These are phyloP conservation scores for Hyphopichia buzzinii DNA, from an alignment of 1,139 yeast species.

Conservation along the genomic window DNA sequence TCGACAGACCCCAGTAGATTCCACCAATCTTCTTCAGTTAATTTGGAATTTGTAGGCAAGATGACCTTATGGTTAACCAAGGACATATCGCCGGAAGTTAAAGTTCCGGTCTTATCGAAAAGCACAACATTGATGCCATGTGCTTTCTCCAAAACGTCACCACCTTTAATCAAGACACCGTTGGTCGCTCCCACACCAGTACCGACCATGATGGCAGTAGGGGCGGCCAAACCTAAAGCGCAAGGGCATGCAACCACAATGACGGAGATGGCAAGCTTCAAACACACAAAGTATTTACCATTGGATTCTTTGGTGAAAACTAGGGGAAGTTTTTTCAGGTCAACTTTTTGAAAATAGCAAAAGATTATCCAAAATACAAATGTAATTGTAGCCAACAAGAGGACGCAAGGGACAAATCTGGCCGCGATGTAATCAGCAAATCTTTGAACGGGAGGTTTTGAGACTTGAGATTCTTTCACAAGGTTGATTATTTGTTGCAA, in stretches of 20 bases:
- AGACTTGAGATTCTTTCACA: constrained; percentile 86
- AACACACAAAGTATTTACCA: constrained; percentile 66
- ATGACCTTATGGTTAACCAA: constrained; percentile 32
- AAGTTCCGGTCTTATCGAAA: constrained; percentile 95
- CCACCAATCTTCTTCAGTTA: constrained; percentile 46
- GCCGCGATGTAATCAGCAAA: constrained; percentile 86
- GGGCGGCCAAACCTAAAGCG: constrained; percentile 95
- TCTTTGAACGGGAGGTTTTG: constrained; percentile 87
- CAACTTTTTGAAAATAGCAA: constrained; percentile 30
- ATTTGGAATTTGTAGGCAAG: constrained; percentile 6
- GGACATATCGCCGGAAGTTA: constrained; percentile 81
- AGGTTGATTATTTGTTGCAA: constrained; percentile 81
- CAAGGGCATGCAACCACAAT: constrained; percentile 98
- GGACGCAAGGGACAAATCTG: constrained; percentile 76
- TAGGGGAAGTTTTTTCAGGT: constrained; percentile 39
- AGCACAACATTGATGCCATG: constrained; percentile 63
- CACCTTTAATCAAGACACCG: constrained; percentile 93
- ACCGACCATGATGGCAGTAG: constrained; percentile 98
- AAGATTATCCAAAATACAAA: constrained; percentile 63
- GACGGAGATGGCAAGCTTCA: constrained; percentile 87
- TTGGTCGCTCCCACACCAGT: constrained; percentile 92
- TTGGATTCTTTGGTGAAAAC: constrained; percentile 52
- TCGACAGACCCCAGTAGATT: constrained; percentile 63
- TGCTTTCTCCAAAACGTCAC: constrained; percentile 80
- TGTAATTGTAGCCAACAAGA: constrained; percentile 61